These are phyloP conservation scores for Suhomyces wounanorum DNA, from an alignment of 1,139 yeast genomes.

Conservation along the genomic window DNA sequence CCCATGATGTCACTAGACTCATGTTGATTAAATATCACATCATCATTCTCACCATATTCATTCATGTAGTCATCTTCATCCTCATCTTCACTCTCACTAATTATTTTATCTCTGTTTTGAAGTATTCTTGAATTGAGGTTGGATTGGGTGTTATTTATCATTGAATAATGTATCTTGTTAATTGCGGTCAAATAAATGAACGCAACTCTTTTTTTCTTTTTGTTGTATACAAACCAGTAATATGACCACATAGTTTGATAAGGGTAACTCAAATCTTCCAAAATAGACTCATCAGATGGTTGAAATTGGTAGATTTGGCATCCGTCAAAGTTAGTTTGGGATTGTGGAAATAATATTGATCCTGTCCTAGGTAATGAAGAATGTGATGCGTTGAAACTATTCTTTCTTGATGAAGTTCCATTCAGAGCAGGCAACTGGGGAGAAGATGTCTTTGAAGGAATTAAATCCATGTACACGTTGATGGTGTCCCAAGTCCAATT, in stretches of 20 bases:
- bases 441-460: slow-evolving; percentile 33
- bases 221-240: slow-evolving; percentile 91
- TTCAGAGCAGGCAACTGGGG: slow-evolving; percentile 20
- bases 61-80: slow-evolving; percentile 25
- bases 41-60: slow-evolving; percentile 33
- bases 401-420: slow-evolving; percentile 27
- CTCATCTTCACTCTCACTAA: slow-evolving; percentile 20
- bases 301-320: slow-evolving; percentile 78
- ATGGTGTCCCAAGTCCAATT: slow-evolving; percentile 88
- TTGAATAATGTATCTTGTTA: slow-evolving; percentile 43
- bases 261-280: slow-evolving; percentile 64
- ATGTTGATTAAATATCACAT: slow-evolving; percentile 33
- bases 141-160: slow-evolving; percentile 25
- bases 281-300: slow-evolving; percentile 77
- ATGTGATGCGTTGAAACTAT: slow-evolving; percentile 22
- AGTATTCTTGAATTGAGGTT: slow-evolving; percentile 19
- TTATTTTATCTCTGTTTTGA: slow-evolving; percentile 20
- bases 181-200: slow-evolving; percentile 63
- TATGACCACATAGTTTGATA: slow-evolving; percentile 86
- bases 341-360: slow-evolving; percentile 7
- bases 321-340: slow-evolving; percentile 36
- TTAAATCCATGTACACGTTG: slow-evolving; percentile 78
- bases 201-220: slow-evolving; percentile 87
- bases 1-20: slow-evolving; percentile 36
- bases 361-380: slow-evolving; percentile 14